Percentiles rank a stretch among this genome's conserved stretches.
These are phyloP conservation scores for Chrysophaeum taylorii DNA, from an alignment of 352 stramenopile species.

Conservation along the genomic window DNA sequence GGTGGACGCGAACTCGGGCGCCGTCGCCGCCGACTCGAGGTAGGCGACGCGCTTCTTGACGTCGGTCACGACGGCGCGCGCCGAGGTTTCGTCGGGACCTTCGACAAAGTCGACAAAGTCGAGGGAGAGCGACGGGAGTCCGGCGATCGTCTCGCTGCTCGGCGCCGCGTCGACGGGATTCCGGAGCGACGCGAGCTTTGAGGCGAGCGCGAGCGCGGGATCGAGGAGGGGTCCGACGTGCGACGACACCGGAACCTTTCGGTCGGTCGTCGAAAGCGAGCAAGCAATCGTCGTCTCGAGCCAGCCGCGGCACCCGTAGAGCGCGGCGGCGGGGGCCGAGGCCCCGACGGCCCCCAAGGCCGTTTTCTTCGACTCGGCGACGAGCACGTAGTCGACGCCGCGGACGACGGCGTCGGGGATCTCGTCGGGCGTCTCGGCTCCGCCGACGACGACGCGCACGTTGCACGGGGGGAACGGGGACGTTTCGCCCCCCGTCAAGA, in stretches of 20 bases:
- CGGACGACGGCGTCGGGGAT: not conserved
- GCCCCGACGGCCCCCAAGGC: not conserved
- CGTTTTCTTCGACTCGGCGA: not conserved
- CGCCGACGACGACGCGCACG: slow-evolving; percentile 1
- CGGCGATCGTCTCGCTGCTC: too few species aligned
- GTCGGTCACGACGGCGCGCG: not conserved
- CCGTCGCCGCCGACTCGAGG: not conserved
- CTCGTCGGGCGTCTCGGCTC: not conserved
- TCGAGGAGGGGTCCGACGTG: not conserved
- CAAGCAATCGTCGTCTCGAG: not conserved
- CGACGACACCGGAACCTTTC: not conserved
- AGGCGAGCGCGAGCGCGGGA: not conserved
- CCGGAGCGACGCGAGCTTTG: not conserved
- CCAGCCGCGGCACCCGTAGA: not conserved
- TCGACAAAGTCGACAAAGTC: too few species aligned
- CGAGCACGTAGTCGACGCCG: not conserved
- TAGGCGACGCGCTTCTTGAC: not conserved
- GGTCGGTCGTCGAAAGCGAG: too few species aligned
- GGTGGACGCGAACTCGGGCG: not conserved
- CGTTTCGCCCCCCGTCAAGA: not conserved
- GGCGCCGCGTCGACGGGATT: not conserved
- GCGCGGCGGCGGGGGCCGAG: not conserved
- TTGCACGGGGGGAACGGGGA: too few species aligned
- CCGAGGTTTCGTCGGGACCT: not conserved
- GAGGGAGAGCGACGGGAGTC: too few species aligned